Evolutionary conservation across 2,329 filamentous ascomycete species (phyloP), one percentile per base, ranked within the genome.

Genomic region (Rugonectria rugulosa): DNA sequence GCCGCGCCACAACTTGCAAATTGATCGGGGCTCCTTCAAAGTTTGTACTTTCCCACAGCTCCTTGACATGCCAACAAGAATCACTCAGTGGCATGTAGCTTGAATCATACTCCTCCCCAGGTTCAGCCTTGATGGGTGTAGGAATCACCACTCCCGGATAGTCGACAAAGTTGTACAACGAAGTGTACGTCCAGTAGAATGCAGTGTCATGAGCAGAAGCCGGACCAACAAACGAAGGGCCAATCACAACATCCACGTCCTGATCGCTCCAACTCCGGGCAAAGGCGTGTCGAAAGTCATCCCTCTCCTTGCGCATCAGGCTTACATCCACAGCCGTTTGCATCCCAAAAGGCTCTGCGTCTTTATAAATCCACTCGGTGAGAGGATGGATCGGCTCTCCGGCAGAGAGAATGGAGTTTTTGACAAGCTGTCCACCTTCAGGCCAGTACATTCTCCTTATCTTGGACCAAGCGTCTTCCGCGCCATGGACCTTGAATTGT

Each of bases 141-240:
- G 64, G 60, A 19, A 67, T 26, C 3, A 67, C 64, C 5, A 50
- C 71, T 1, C 70, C 73, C 1, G 74, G 73, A 20, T 72, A 74
- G 53, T 76, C 74, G 2, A 76, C 62, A 14, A 74, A 66, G 17
- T 75, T 75, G 50, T 70, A 76, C 3, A 75, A 63, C 3, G 72
- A 70, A 2, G 73, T 75, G 57, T 76, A 75, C 0, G 71, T 72
- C 72, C 72, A 73, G 59, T 73, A 70, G 6, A 70, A 60, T 0
- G 68, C 67, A 10, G 73, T 73, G 20, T 76, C 72, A 42, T 77
- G 75, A 5, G 59, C 60, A 15, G 63, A 64, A 1, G 75, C 75
- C 3, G 74, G 72, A 3, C 75, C 73, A 14, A 75, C 66, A 36
- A 71, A 76, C 1, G 69, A 65, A 1, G 74, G 74, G 3, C 71